Evolutionary conservation across 1,284 basidiomycete genomes (phyloP), one percentile per base, ranked within the genome.

Genomic region (Moniliophthora roreri): DNA sequence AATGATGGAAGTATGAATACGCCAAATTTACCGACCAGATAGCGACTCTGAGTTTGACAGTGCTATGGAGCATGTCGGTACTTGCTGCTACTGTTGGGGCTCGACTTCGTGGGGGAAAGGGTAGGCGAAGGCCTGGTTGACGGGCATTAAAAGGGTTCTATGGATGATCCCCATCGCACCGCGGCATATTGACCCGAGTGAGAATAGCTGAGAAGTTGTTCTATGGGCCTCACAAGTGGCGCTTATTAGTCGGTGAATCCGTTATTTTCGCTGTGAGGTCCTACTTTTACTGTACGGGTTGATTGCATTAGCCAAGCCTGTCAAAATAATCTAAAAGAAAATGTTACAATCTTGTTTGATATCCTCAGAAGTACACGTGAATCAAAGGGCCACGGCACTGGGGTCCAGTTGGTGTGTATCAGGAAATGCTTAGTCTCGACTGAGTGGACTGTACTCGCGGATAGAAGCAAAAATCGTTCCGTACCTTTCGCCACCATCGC

Each of bases 21-120:
- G n/a, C n/a, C n/a, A n/a, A n/a, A n/a, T n/a, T 16, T 18, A 28
- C 44, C 16, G 23, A 46, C 44, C 44, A 46, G 11, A 46, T 46
- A 46, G 44, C 44, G 13, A 46, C 44, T 32, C 44, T 46, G 44
- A 46, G 28, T 32, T 46, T 46, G 10, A n/a, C 9, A 28, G 26
- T 24, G 13, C 28, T 23, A n/a, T 16, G 16, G 23, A 46, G 10
- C n/a, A 18, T 28, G 24, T 23, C 11, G 24, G 11, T 23, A 18
- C 37, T 18, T 4, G 20, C 37, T 13, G 11, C 37, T 38, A 18
- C 37, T 15, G n/a, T 18, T 6, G 37, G n/a, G 37, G 9, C 9
- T 36, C 9, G 35, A 18, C 37, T 13, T 38, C n/a, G 20, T 9
- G 40, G 9, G 8, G 16, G 23, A 23, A 8, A 18, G 36, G 16